Conservation (phyloP, 441 rosid species). For the Adansonia grandidieri region DNA sequence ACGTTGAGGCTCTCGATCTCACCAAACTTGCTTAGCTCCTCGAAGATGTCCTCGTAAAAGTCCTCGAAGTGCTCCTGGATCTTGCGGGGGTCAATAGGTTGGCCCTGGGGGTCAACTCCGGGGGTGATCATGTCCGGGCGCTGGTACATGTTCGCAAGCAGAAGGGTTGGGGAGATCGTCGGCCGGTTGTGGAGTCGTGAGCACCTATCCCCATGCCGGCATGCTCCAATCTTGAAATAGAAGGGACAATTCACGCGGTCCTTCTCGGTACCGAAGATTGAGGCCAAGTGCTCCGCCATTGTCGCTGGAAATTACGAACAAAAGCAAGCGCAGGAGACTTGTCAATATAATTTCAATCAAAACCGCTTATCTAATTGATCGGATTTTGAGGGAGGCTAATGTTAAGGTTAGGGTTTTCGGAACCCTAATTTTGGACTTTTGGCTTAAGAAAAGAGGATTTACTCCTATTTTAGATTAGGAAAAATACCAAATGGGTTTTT, state of each 20-base stretch:
- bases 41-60: conserved; percentile 51
- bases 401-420: neutral
- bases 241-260: conserved; percentile 56
- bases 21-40: conserved; percentile 50
- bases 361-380: neutral
- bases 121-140: conserved; percentile 55
- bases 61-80: conserved; percentile 55
- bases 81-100: conserved; percentile 50
- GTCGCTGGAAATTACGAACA: neutral
- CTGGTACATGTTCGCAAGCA: conserved; percentile 56
- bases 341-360: neutral
- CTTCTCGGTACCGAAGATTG: conserved; percentile 55
- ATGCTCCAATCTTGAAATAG: conserved; percentile 56
- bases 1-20: conserved; percentile 52
- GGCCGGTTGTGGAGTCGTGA: conserved; percentile 53
- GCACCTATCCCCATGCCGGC: conserved; percentile 56
- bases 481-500: neutral
- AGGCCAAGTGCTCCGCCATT: conserved; percentile 56
- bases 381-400: too few species aligned
- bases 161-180: conserved; percentile 50
- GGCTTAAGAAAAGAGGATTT: neutral
- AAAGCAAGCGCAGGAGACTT: neutral
- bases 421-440: neutral
- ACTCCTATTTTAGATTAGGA: neutral
- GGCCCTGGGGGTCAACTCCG: conserved; percentile 49